Conservation (phyloP, 495 filamentous ascomycete genomes). For the Sphaerosporella brunnea region DNA sequence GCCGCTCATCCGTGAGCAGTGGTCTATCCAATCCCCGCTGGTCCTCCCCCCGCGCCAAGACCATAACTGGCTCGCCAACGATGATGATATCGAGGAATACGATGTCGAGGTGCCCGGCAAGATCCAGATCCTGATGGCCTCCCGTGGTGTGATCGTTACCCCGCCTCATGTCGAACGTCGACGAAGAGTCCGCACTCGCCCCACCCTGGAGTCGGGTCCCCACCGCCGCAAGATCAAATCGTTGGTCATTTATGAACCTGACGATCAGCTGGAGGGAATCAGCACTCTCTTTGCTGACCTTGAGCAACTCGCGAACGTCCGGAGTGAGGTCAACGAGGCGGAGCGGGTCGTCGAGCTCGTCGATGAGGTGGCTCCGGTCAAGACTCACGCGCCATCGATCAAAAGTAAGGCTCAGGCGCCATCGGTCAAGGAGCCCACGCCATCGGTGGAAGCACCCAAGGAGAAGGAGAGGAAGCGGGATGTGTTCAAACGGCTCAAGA, state of each 20-base stretch:
- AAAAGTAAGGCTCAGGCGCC: no score
- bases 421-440: background rate
- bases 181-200: background rate
- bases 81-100: constrained; percentile 2
- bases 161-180: constrained; percentile 2
- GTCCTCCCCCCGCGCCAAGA: no score
- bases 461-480: background rate
- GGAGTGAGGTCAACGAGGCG: background rate
- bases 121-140: background rate
- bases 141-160: constrained; percentile 5
- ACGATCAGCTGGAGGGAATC: constrained; percentile 4
- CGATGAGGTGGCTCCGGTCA: background rate
- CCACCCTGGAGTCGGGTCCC: background rate
- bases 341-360: background rate
- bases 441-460: background rate
- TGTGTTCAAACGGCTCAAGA: background rate
- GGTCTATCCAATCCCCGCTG: background rate
- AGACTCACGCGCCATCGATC: no score
- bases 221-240: constrained; percentile 3
- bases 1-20: constrained; percentile 5
- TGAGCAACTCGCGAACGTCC: background rate
- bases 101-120: background rate
- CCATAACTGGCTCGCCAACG: no score
- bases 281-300: background rate
- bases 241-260: background rate